These are phyloP conservation scores for Sordariomycetes sp. DNA, from an alignment of 2,329 filamentous ascomycete species.

Conservation along the genomic window DNA sequence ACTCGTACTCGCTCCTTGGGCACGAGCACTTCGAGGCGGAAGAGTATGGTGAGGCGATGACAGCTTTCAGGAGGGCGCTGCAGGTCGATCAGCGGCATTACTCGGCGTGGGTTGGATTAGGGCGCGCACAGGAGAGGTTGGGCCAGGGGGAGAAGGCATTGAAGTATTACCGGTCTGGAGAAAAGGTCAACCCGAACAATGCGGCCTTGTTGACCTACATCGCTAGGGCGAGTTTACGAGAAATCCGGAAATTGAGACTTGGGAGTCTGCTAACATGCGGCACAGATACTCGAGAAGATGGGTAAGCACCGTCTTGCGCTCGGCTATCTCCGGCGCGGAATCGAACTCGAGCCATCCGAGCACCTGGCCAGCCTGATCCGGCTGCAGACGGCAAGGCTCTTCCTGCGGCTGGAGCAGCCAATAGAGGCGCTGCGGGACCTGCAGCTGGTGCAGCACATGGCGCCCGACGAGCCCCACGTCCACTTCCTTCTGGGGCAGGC, in stretches of 20 bases:
- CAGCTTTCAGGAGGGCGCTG: slow-evolving; percentile 8
- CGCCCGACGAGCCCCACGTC: slow-evolving; percentile 4
- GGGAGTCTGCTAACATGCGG: not conserved
- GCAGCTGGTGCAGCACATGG: slow-evolving; percentile 4
- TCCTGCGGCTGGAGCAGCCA: slow-evolving; percentile 5
- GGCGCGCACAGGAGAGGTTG: slow-evolving; percentile 9
- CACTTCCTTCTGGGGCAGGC: slow-evolving; percentile 7
- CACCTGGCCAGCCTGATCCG: slow-evolving; percentile 4
- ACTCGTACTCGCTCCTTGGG: slow-evolving; percentile 10
- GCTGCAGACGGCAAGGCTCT: slow-evolving; percentile 5
- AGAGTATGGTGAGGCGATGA: slow-evolving; percentile 8
- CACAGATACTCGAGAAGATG: slow-evolving; percentile 7
- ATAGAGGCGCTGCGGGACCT: slow-evolving; percentile 4
- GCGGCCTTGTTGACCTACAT: slow-evolving; percentile 10
- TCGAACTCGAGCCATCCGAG: slow-evolving; percentile 4
- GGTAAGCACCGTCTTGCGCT: slow-evolving; percentile 5
- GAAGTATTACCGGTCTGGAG: slow-evolving; percentile 8
- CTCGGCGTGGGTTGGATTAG: slow-evolving; percentile 10
- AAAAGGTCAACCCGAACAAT: slow-evolving; percentile 10
- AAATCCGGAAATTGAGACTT: not conserved
- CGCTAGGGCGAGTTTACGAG: slow-evolving; percentile 7
- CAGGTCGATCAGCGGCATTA: slow-evolving; percentile 11
- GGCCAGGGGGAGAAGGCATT: slow-evolving; percentile 8
- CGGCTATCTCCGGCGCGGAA: slow-evolving; percentile 4
- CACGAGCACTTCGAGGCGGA: slow-evolving; percentile 10